These are phyloP conservation scores for Plectosphaerella sp. DNA, from an alignment of 2,329 filamentous ascomycete genomes.

Conservation along the genomic window DNA sequence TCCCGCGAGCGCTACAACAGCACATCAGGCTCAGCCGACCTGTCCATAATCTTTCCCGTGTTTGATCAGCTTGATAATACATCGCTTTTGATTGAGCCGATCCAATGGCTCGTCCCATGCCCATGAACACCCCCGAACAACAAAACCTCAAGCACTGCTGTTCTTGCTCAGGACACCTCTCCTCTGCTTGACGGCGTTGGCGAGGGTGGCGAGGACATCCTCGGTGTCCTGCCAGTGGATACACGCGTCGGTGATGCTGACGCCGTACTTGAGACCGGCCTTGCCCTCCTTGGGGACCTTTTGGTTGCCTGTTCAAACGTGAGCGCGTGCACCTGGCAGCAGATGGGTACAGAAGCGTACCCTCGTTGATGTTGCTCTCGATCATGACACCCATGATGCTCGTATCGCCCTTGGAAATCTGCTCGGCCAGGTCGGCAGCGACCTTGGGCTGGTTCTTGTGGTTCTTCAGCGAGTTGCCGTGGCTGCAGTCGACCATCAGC, in stretches of 20 bases:
- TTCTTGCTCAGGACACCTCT: slow-evolving; percentile 38
- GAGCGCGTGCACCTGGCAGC: slow-evolving; percentile 11
- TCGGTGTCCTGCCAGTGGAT: slow-evolving; percentile 93
- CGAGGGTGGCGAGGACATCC: slow-evolving; percentile 69
- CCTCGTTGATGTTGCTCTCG: slow-evolving; percentile 94
- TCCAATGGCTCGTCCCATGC: too few relatives aligned
- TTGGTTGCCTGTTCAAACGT: slow-evolving; percentile 62
- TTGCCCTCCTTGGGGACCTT: slow-evolving; percentile 88
- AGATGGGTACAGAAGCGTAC: slow-evolving; percentile 35
- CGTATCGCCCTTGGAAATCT: slow-evolving; percentile 79
- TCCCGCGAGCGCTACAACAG: too few relatives aligned
- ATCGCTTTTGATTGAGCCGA: too few relatives aligned
- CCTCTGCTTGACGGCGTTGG: slow-evolving; percentile 73
- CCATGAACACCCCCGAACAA: too few relatives aligned
- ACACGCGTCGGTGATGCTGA: slow-evolving; percentile 96
- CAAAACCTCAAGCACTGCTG: slow-evolving; percentile 2
- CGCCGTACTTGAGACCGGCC: slow-evolving; percentile 81
- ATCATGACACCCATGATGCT: slow-evolving; percentile 98
- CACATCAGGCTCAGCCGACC: too few relatives aligned
- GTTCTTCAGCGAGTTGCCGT: slow-evolving; percentile 93
- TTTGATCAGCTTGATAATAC: too few relatives aligned
- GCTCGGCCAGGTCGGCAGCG: slow-evolving; percentile 72
- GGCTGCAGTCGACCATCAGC: slow-evolving; percentile 97
- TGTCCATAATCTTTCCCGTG: too few relatives aligned
- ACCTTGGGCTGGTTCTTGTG: slow-evolving; percentile 98